These are phyloP conservation scores for Diplodia mutila DNA, from an alignment of 2,329 filamentous ascomycete genomes.

Conservation along the genomic window DNA sequence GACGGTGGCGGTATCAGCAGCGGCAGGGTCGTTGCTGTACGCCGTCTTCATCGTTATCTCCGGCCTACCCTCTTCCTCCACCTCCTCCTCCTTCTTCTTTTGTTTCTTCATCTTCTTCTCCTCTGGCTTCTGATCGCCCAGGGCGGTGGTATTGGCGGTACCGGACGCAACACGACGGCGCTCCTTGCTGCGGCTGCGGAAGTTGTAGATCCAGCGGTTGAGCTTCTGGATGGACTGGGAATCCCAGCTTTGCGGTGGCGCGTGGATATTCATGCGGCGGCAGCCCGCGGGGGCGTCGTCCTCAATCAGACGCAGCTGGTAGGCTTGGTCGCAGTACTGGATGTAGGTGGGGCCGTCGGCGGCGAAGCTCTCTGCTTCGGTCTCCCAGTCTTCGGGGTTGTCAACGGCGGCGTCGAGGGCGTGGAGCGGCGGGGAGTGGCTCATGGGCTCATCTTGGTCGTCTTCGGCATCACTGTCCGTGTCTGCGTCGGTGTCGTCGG, in stretches of 20 bases:
- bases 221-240: neutral
- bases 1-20: too few species aligned
- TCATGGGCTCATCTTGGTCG: neutral
- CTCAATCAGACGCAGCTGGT: neutral
- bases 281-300: neutral
- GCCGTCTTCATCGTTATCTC: too few species aligned
- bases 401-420: neutral
- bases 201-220: neutral
- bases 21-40: too few species aligned
- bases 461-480: too few species aligned
- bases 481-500: too few species aligned
- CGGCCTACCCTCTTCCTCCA: too few species aligned
- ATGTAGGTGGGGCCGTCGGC: neutral
- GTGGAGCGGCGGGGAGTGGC: neutral
- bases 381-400: neutral
- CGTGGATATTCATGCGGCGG: slow-evolving; percentile 10
- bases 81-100: neutral
- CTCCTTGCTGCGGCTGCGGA: neutral
- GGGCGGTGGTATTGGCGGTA: too few species aligned
- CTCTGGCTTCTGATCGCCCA: too few species aligned
- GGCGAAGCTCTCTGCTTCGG: too few species aligned
- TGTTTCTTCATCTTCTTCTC: neutral
- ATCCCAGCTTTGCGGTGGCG: neutral
- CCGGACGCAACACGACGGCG: too few species aligned
- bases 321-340: slow-evolving; percentile 1